A percentile compares a stretch with the other conserved stretches of the same genome.
Evolutionary conservation across 116 monocot genomes (phyloP).

Genomic region (Thalassia testudinum): DNA sequence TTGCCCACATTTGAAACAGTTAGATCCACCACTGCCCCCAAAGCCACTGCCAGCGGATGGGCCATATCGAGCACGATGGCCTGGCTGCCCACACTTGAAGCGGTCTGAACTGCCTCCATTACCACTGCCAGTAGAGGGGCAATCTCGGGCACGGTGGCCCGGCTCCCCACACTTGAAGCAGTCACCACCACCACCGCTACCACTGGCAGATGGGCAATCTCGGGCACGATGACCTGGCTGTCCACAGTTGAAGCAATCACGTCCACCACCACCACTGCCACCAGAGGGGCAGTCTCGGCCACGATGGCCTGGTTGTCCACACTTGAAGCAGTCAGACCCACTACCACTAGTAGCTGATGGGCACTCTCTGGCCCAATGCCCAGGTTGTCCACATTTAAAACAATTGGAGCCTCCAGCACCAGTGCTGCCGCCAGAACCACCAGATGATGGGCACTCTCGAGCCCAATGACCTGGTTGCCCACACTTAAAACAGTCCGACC

Average conservation of each 20-base stretch:
- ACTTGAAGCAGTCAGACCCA: too few species aligned
- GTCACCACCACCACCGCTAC: conserved; percentile 28
- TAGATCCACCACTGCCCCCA: conserved; percentile 18
- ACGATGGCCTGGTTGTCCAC: too few species aligned
- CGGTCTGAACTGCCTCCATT: not conserved
- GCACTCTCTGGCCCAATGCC: too few species aligned
- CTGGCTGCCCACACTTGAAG: too few species aligned
- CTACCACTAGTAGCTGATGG: too few species aligned
- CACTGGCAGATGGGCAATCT: conserved; percentile 64
- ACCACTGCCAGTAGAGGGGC: too few species aligned
- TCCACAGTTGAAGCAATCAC: conserved; percentile 95
- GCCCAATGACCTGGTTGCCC: conserved; percentile 90
- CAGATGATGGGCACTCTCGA: conserved; percentile 69
- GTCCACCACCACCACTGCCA: conserved; percentile 11
- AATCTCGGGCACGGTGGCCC: too few species aligned
- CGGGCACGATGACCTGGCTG: conserved; percentile 87
- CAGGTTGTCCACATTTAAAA: too few species aligned
- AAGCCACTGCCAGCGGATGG: too few species aligned
- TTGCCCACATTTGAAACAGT: conserved; percentile 95
- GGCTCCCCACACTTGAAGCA: too few species aligned
- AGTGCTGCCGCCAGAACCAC: conserved; percentile 18
- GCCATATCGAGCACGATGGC: too few species aligned
- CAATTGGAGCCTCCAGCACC: conserved; percentile 41
- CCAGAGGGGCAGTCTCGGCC: too few species aligned
- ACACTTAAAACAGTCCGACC: conserved; percentile 90